Conservation (phyloP, 148 eudicot genomes). For the Rhododendron ferrugineum region DNA sequence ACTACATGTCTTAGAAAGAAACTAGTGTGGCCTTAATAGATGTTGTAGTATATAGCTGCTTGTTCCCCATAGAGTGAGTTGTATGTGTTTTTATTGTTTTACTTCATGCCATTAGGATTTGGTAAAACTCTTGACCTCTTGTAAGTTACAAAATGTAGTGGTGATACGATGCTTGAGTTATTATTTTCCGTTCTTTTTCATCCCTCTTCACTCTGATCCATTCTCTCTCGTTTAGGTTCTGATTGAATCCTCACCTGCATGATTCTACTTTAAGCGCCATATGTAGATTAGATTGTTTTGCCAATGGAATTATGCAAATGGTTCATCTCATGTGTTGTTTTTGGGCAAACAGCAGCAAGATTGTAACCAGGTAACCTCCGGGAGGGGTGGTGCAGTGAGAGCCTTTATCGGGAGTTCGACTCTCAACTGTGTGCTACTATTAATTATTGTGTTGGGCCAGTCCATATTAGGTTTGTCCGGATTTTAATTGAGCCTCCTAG, state of each 20-base stretch:
- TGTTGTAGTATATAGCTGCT: background rate
- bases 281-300: background rate
- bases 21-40: background rate
- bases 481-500: background rate
- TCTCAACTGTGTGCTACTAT: background rate
- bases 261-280: background rate
- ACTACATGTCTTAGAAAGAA: background rate
- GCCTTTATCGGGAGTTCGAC: background rate
- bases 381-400: background rate
- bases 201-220: too few relatives aligned
- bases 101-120: background rate
- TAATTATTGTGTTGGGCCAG: background rate
- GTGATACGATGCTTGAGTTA: background rate
- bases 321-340: background rate
- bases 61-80: background rate
- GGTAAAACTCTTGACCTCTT: conserved; percentile 1
- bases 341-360: background rate
- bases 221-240: background rate
- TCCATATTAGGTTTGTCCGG: background rate
- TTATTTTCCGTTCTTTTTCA: background rate
- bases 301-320: background rate
- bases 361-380: background rate
- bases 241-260: background rate
- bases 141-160: background rate
- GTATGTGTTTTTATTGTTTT: background rate